Conservation (phyloP, 2,329 filamentous ascomycete species). For the Xylariaceae sp. region DNA sequence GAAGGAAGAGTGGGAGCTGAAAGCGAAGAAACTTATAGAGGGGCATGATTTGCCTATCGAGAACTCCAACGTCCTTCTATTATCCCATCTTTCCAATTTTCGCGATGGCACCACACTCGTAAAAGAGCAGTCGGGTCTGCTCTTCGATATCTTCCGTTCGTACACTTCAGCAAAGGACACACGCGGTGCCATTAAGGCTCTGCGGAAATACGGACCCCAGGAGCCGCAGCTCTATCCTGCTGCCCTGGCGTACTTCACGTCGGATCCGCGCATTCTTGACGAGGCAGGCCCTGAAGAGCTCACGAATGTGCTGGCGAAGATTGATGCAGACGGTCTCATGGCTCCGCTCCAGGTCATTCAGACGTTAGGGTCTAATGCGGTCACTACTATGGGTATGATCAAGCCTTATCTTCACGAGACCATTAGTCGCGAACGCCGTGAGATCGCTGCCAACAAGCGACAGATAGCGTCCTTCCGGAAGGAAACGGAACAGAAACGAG, state of each 20-base stretch:
- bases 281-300: slow-evolving; percentile 83
- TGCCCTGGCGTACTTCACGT: slow-evolving; percentile 89
- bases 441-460: slow-evolving; percentile 74
- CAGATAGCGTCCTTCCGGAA: slow-evolving; percentile 77
- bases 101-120: slow-evolving; percentile 85
- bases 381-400: slow-evolving; percentile 96
- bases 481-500: slow-evolving; percentile 74
- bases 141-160: slow-evolving; percentile 94
- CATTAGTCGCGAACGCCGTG: slow-evolving; percentile 79
- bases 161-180: slow-evolving; percentile 93
- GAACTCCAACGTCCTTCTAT: slow-evolving; percentile 85
- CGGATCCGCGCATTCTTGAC: slow-evolving; percentile 70
- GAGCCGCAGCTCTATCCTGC: slow-evolving; percentile 91
- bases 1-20: slow-evolving; percentile 78
- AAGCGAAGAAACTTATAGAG: slow-evolving; percentile 84
- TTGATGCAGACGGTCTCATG: slow-evolving; percentile 88
- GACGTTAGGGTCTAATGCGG: slow-evolving; percentile 61
- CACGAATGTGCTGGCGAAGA: slow-evolving; percentile 72
- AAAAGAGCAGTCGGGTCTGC: slow-evolving; percentile 84
- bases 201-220: slow-evolving; percentile 84
- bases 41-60: slow-evolving; percentile 79
- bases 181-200: slow-evolving; percentile 77
- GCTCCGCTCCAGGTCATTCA: slow-evolving; percentile 95
- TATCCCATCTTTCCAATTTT: slow-evolving; percentile 90
- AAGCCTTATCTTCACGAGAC: slow-evolving; percentile 87